Percentiles rank a stretch among this genome's conserved stretches.
Conservation (phyloP, 2,329 filamentous ascomycete species). For the Acrocalymma vagum region DNA sequence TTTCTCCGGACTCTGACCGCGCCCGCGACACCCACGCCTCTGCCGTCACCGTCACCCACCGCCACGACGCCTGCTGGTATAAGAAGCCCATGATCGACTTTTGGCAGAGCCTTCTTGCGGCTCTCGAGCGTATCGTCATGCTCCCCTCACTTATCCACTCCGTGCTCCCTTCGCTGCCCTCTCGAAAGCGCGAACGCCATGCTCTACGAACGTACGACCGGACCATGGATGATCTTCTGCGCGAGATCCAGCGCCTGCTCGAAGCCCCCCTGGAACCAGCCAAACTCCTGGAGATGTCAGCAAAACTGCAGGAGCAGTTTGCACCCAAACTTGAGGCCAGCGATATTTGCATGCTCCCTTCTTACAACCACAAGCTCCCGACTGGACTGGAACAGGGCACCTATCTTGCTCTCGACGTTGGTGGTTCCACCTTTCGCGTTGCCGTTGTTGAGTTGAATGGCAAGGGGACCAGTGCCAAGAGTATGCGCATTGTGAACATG, state of each 20-base stretch:
- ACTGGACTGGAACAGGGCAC: conserved; percentile 67
- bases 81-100: conserved; percentile 49
- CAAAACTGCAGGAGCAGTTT: conserved; percentile 60
- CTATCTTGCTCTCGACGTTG: conserved; percentile 70
- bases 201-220: conserved; percentile 52
- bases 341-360: conserved; percentile 71
- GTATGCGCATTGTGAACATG: conserved; percentile 65
- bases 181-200: conserved; percentile 44
- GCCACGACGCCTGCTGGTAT: conserved; percentile 41
- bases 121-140: conserved; percentile 50
- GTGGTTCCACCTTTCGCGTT: conserved; percentile 72
- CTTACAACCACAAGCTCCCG: conserved; percentile 69
- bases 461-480: conserved; percentile 50
- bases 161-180: conserved; percentile 42
- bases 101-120: conserved; percentile 48
- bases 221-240: conserved; percentile 58
- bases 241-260: conserved; percentile 53
- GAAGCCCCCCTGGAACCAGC: conserved; percentile 53
- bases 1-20: conserved; percentile 31
- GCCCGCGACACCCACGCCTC: conserved; percentile 26
- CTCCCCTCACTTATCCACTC: conserved; percentile 50
- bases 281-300: conserved; percentile 55
- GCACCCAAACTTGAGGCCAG: conserved; percentile 62
- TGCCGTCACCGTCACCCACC: conserved; percentile 22
- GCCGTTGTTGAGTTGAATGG: conserved; percentile 66